Conservation (phyloP, 116 monocot species). For the Cymodocea nodosa region DNA sequence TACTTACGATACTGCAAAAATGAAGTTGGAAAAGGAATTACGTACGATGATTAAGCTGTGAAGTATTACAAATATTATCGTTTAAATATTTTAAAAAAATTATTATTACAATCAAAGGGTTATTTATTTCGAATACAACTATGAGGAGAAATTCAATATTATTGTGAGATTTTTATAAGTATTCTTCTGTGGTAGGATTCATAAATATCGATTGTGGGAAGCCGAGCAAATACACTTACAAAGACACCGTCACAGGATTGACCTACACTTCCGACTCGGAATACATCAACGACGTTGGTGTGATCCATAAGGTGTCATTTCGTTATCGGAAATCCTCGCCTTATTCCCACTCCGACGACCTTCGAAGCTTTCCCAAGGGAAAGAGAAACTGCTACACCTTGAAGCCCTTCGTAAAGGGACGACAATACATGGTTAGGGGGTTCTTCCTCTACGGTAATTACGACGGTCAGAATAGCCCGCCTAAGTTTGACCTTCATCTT, state of each 20-base stretch:
- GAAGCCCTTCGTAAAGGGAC: not conserved
- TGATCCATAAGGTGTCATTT: not conserved
- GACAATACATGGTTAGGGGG: conserved; percentile 18
- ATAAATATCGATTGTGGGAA: conserved; percentile 31
- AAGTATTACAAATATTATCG: too few relatives aligned
- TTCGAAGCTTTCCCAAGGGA: conserved; percentile 20
- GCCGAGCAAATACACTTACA: not conserved
- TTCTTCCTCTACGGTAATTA: conserved; percentile 34
- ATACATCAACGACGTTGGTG: conserved; percentile 15
- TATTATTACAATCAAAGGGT: too few relatives aligned
- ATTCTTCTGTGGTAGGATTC: conserved; percentile 11
- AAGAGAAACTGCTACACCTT: conserved; percentile 24
- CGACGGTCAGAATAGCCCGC: conserved; percentile 8
- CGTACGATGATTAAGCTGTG: too few relatives aligned
- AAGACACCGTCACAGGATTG: conserved; percentile 4
- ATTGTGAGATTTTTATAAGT: too few relatives aligned
- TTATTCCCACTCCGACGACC: not conserved
- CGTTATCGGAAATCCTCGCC: not conserved
- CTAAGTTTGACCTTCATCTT: conserved; percentile 24
- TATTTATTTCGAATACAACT: too few relatives aligned
- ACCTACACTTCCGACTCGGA: conserved; percentile 10
- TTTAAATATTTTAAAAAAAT: too few relatives aligned
- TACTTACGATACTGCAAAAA: too few relatives aligned
- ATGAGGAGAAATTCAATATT: too few relatives aligned
- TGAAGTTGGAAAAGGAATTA: too few relatives aligned